phyloP scores from a whole-genome alignment of 2,329 filamentous ascomycete species.

The Xylariales sp. region DNA sequence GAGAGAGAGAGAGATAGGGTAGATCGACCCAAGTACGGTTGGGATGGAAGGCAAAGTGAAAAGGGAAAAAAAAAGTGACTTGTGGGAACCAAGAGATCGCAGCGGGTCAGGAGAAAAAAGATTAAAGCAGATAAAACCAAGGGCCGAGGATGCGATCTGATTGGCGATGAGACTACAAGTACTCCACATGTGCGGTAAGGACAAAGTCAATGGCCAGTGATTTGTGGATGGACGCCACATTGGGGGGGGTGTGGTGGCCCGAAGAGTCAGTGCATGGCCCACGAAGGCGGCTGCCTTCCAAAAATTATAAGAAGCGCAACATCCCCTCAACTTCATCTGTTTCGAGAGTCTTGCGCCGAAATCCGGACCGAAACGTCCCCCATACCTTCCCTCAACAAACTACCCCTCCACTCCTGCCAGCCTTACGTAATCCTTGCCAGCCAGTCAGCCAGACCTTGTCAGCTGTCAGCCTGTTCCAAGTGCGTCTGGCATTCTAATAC shows the following conservation, averaged over 20 bases:
- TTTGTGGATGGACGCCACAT: constrained; percentile 50
- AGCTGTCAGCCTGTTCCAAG: constrained; percentile 44
- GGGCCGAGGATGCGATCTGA: constrained; percentile 40
- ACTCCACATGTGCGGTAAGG: constrained; percentile 47
- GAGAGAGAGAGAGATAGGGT: too few relatives aligned
- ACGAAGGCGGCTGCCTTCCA: constrained; percentile 45
- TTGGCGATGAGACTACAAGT: constrained; percentile 44
- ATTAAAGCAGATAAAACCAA: constrained; percentile 47
- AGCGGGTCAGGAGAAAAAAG: constrained; percentile 45
- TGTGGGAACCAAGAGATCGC: constrained; percentile 46
- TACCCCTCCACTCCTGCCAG: constrained; percentile 43
- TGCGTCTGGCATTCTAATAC: constrained; percentile 43
- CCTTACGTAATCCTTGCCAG: constrained; percentile 43
- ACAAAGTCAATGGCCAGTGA: constrained; percentile 40
- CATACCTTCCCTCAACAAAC: constrained; percentile 44
- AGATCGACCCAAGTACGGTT: constrained; percentile 1
- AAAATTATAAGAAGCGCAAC: constrained; percentile 69
- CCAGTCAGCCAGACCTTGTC: constrained; percentile 36
- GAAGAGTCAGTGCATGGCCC: constrained; percentile 45
- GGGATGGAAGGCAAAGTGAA: constrained; percentile 11
- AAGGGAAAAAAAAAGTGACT: constrained; percentile 46
- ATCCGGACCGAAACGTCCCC: constrained; percentile 64
- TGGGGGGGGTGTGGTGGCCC: constrained; percentile 46
- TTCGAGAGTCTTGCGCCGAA: constrained; percentile 65
- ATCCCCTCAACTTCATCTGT: constrained; percentile 64